Conservation (phyloP, 2,329 filamentous ascomycete genomes). For the Ascochyta viciae-villosae region DNA sequence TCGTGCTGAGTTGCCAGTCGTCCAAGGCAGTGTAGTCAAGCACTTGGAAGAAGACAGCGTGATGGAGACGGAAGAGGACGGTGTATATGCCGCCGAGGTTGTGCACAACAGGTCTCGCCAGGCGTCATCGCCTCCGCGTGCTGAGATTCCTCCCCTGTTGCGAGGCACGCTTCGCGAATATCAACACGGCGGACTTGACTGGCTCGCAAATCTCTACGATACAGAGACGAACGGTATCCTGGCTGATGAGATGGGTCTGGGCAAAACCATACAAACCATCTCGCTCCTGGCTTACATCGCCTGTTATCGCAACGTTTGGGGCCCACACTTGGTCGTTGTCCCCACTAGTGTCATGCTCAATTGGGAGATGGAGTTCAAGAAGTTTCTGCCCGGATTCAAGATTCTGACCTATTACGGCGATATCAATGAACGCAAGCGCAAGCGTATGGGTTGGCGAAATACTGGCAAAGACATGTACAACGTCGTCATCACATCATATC, state of each 20-base stretch:
- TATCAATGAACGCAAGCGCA: constrained; percentile 88
- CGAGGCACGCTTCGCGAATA: constrained; percentile 93
- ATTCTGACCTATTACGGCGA: constrained; percentile 96
- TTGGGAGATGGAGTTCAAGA: constrained; percentile 99
- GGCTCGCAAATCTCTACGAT: constrained; percentile 90
- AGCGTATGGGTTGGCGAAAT: constrained; percentile 91
- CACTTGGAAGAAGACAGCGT: constrained; percentile 19
- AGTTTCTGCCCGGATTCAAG: constrained; percentile 97
- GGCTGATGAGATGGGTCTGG: constrained; percentile 97
- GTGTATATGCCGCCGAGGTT: constrained; percentile 20
- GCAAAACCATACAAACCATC: constrained; percentile 98
- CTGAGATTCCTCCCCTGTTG: constrained; percentile 65
- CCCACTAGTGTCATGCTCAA: constrained; percentile 99
- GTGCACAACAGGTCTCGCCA: constrained; percentile 34
- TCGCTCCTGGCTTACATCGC: constrained; percentile 91
- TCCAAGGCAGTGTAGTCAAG: constrained; percentile 2
- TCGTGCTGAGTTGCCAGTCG: neutral
- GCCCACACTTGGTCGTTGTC: constrained; percentile 92
- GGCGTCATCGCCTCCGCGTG: constrained; percentile 40
- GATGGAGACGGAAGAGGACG: constrained; percentile 23
- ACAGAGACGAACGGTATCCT: constrained; percentile 95
- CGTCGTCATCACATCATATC: constrained; percentile 96
- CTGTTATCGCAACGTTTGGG: constrained; percentile 90
- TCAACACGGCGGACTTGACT: constrained; percentile 95
- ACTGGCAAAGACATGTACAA: constrained; percentile 83